Base-by-base conservation (phyloP, 495 filamentous ascomycete species). In the Chaetomium tenue region DNA sequence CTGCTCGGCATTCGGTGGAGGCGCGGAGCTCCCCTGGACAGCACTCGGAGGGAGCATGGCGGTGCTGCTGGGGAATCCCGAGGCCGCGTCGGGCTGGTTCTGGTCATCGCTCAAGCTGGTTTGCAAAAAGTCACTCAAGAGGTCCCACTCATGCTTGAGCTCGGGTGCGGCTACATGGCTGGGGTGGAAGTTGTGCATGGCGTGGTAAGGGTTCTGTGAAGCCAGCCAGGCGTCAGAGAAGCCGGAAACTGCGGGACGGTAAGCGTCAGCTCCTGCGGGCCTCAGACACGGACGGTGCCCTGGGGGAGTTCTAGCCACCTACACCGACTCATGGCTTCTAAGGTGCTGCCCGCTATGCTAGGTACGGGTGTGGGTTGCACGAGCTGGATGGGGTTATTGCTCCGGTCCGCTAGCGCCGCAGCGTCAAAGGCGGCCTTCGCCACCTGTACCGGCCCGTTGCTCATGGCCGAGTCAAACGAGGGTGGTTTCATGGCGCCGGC, bases 111-210 rank as follows among this genome's bases (percentile, higher is more conserved):
- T 75, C 61, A 89, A 84, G 51, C 88, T 92, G 67, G 86, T 93
- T 74, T 88, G 92, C 65, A 98, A 84, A 73, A 98, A 99, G 75
- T 98, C 92, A 68, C 95, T 96, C 65, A 99, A 84, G 63, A 97
- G 81, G 71, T 96, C 96, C 73, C 96, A 97, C 77, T 99, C 94
- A 75, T 91, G 92, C 33, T 90, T 91, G 64, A 96, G 89, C 75
- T 99, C 94, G 63, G 91, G 91, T 28, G 92, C 88, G 78, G 97
- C 93, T 89, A 96, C 92, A 79, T 94, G 97, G 68, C 89, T 92
- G 60, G 92, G 90, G 77, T 97, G 90, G 70, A 92, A 91, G 69
- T 84, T 89, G 78, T 97, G 92, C 88, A 96, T 95, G 73, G 96
- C 92, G 79, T 93, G 89, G 72, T 89, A 94, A 71, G 90, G 90